phyloP scores from a whole-genome alignment of 495 filamentous ascomycete species.

The Aspergillus bridgeri region DNA sequence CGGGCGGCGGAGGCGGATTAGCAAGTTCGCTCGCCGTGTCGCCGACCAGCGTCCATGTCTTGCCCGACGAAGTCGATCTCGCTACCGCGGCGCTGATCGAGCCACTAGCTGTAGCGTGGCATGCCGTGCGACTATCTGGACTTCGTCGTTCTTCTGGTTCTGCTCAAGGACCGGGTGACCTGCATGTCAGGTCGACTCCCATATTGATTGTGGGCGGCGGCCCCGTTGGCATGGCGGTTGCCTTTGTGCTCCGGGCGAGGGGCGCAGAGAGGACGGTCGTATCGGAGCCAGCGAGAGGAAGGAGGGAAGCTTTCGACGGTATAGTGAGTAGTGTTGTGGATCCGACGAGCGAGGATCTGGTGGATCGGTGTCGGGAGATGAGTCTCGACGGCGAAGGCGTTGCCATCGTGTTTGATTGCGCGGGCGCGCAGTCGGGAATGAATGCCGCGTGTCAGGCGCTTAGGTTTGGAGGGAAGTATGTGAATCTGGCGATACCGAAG shows the following conservation, averaged over 20 bases:
- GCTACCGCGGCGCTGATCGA: slow-evolving; percentile 49
- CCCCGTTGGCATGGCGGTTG: slow-evolving; percentile 53
- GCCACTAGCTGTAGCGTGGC: slow-evolving; percentile 57
- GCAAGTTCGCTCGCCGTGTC: slow-evolving; percentile 10
- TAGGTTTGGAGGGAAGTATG: slow-evolving; percentile 43
- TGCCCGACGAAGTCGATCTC: slow-evolving; percentile 28
- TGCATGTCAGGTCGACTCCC: slow-evolving; percentile 37
- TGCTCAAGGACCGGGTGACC: not conserved
- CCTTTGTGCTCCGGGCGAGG: slow-evolving; percentile 46
- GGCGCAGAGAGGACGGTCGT: slow-evolving; percentile 31
- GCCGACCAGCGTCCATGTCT: slow-evolving; percentile 5
- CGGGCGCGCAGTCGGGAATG: slow-evolving; percentile 44
- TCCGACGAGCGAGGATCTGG: slow-evolving; percentile 44
- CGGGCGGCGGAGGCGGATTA: slow-evolving; percentile 28
- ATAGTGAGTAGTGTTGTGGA: slow-evolving; percentile 33
- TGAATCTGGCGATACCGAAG: slow-evolving; percentile 56
- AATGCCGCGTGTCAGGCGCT: slow-evolving; percentile 38
- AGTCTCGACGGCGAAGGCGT: slow-evolving; percentile 39
- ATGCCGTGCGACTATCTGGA: slow-evolving; percentile 47
- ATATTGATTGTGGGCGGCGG: slow-evolving; percentile 53
- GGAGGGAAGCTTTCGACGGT: slow-evolving; percentile 1
- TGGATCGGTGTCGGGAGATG: slow-evolving; percentile 29
- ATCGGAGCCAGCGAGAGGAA: slow-evolving; percentile 13
- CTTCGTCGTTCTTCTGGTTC: too few relatives aligned
- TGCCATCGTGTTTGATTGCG: slow-evolving; percentile 49